Evolutionary conservation across 129 eudicot species (phyloP), one percentile per base, ranked within the genome.

Genomic region (Gnaphalium uliginosum): DNA sequence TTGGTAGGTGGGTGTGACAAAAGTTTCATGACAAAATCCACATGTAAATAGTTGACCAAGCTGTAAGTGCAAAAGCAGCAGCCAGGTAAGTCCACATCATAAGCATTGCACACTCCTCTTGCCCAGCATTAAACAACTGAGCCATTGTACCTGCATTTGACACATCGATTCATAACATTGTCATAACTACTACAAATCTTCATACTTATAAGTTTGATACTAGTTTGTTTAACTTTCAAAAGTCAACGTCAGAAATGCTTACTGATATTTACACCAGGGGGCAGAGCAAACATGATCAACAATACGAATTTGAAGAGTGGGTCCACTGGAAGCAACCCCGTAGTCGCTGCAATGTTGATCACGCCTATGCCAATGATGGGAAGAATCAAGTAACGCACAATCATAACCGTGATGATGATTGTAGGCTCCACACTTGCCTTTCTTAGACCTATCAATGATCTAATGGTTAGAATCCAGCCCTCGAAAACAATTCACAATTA

Each of bases 261-360:
- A 89, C 98, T 89, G 32, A 93, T 85, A 69, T 79, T 89, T 81
- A 88, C 89, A 22, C 95, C 98, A 30, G 98, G 98, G 54, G 98
- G 98, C 33, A 93, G 76, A 57, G 86, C 75, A 75, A 82, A 93
- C 84, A 90, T 96, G 77, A 90, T 79, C 95, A 93, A 81, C 73
- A 93, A 85, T 75, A 93, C 92, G 68, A 89, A 93, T 61, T 78
- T 92, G 66, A 82, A 93, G 63, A 93, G 87, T 0, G 96, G 89
- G 39, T 93, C 98, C 15, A 76, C 56, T 21, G 96, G 96, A 66
- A 93, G 89, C 76, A 86, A 76, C 11, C 98, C 96, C 6, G 81
- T 29, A 15, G 71, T 54, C n/a, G 69, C 69, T 8, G 92, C 98
- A 72, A 83, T 58, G 69, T 79, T 83, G 21, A 90, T 96, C 65